Base-by-base conservation (phyloP, 495 filamentous ascomycete species). In the Aspergillus saccharolyticus region DNA sequence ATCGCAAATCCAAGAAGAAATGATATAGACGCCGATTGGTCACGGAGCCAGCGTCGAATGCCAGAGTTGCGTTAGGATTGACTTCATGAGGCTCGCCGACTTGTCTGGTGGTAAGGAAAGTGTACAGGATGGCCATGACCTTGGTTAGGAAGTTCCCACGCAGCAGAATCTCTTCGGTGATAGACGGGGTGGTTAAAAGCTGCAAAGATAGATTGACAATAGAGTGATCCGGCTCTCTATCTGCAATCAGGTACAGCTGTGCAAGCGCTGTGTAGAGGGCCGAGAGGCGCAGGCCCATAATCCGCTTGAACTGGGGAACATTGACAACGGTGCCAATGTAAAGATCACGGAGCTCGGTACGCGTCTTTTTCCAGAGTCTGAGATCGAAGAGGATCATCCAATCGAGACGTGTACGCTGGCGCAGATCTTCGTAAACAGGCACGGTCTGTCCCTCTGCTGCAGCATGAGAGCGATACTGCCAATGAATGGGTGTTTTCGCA, bases 321-420 rank as follows among this genome's bases (percentile, higher is more conserved):
- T 89, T 89, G 44, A 99, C 90, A 18, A 97, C 92, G 10, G 95
- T 97, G 39, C 88, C 90, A 62, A 99, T 96, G 69, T 96, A 97
- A 7, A 99, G 81, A 58, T 96, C 90, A 14, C 95, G 88, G 51
- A 99, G 78, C 62, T 96, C 87, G 44, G 90, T 89, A 15, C 94
- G 85, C 8, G 91, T 85, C 67, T 90, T 92, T 75, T 99, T 99
- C 94, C 94, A 99, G 73, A 99, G 78, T 53, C 94, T 76, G 42
- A 99, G 74, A 66, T 99, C 94, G 70, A 93, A 99, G n/a, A 99
- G 80, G 44, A 99, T 89, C 70, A 97, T 79, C 88, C 89, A 96
- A 70, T 99, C 94, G 4, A 99, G 77, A 30, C 94, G 88, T 12
- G 97, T 86, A 21, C 94, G 86, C 63, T 92, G 81, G 70, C 87